Conservation (phyloP, 1,284 basidiomycete genomes). For the Cystobasidiaceae sp. region DNA sequence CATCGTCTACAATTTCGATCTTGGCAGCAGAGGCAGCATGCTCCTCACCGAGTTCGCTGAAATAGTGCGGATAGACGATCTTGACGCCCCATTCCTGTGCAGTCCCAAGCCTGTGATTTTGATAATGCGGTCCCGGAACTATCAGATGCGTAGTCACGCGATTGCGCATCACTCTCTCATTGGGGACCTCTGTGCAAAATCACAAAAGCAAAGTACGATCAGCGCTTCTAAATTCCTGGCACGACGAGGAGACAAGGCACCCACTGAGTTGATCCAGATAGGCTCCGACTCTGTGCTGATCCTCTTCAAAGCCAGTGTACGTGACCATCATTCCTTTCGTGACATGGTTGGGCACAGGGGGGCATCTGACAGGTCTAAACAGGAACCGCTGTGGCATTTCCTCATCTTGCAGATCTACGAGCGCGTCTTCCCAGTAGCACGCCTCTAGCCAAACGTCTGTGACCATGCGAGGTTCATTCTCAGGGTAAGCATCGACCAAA, state of each 20-base stretch:
- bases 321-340: neutral
- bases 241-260: neutral
- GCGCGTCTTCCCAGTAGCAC: too few species aligned
- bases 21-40: too few species aligned
- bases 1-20: too few species aligned
- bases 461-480: constrained; percentile 1
- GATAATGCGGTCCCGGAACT: neutral
- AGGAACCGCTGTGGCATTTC: too few species aligned
- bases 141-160: constrained; percentile 20
- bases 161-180: neutral
- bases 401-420: too few species aligned
- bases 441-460: constrained; percentile 21
- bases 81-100: constrained; percentile 18
- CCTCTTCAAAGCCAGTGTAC: constrained; percentile 21
- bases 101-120: neutral
- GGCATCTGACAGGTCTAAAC: constrained; percentile 5
- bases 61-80: neutral
- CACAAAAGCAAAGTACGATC: neutral
- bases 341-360: neutral
- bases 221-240: neutral
- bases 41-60: constrained; percentile 1
- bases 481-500: too few species aligned
- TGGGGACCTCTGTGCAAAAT: neutral
- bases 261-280: neutral
- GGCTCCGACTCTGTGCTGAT: neutral